Conservation (phyloP, 495 filamentous ascomycete species). For the Podospora fimiseda region DNA sequence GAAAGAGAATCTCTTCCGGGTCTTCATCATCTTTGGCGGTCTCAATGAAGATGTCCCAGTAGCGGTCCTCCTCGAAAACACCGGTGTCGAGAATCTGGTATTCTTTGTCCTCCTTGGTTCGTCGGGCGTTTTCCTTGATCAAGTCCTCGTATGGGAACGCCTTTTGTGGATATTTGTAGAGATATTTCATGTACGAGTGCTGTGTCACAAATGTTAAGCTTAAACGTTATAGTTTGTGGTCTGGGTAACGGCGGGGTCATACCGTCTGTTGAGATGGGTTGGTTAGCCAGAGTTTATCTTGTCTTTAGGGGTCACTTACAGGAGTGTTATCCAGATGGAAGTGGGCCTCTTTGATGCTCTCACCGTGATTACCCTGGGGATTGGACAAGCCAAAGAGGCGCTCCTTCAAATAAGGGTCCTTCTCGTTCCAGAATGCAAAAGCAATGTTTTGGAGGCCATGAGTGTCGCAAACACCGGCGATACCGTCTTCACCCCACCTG, state of each 20-base stretch:
- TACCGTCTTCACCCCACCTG: slow-evolving; percentile 95
- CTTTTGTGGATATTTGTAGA: slow-evolving; percentile 94
- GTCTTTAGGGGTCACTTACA: slow-evolving; percentile 26
- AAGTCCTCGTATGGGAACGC: slow-evolving; percentile 88
- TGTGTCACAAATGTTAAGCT: slow-evolving; percentile 30
- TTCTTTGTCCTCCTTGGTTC: slow-evolving; percentile 67
- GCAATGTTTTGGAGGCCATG: slow-evolving; percentile 87
- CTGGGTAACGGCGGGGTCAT: slow-evolving; percentile 15
- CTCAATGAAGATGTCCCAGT: slow-evolving; percentile 97
- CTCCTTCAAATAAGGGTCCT: slow-evolving; percentile 92
- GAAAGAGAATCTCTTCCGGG: slow-evolving; percentile 85
- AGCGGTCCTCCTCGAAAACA: slow-evolving; percentile 83
- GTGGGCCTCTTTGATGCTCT: slow-evolving; percentile 92
- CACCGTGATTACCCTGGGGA: slow-evolving; percentile 92
- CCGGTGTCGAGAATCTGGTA: slow-evolving; percentile 90
- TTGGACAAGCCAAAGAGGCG: slow-evolving; percentile 91
- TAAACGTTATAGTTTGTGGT: neutral
- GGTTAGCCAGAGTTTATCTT: slow-evolving; percentile 16
- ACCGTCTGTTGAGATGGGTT: slow-evolving; percentile 34
- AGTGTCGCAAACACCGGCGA: slow-evolving; percentile 89
- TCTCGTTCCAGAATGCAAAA: slow-evolving; percentile 95
- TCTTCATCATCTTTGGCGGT: slow-evolving; percentile 87
- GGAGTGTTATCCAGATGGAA: slow-evolving; percentile 96
- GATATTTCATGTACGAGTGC: slow-evolving; percentile 98
- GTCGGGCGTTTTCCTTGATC: slow-evolving; percentile 71